Evolutionary conservation across 306 rosid species (phyloP).

Genomic region (Styphnolobium japonicum): DNA sequence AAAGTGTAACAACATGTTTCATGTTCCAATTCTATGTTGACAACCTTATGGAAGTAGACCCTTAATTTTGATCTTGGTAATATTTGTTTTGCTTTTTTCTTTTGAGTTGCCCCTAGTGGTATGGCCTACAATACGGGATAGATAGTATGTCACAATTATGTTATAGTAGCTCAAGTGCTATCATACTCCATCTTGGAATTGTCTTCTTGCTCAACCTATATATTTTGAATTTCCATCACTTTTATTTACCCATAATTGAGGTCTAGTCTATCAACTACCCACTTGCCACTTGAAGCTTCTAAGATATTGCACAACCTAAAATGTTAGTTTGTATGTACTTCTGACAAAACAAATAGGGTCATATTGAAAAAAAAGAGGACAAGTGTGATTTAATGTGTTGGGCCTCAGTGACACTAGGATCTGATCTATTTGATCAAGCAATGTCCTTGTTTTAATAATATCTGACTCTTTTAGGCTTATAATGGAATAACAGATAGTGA

Average conservation of each 20-base stretch:
- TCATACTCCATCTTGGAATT: conserved; percentile 22
- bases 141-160: conserved; percentile 29
- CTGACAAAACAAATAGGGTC: conserved; percentile 43
- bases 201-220: conserved; percentile 17
- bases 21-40: conserved; percentile 21
- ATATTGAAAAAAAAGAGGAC: conserved; percentile 21
- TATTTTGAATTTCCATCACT: conserved; percentile 3
- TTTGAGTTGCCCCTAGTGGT: conserved; percentile 22
- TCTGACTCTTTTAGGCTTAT: conserved; percentile 36
- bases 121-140: conserved; percentile 20
- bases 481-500: conserved; percentile 54
- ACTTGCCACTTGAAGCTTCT: conserved; percentile 29
- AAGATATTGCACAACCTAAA: conserved; percentile 37
- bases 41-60: conserved; percentile 18
- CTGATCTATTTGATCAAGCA: conserved; percentile 32
- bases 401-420: conserved; percentile 42
- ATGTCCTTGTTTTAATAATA: conserved; percentile 33
- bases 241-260: conserved; percentile 23
- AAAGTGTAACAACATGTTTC: conserved; percentile 34
- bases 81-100: conserved; percentile 10
- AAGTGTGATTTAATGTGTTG: conserved; percentile 41
- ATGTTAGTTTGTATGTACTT: conserved; percentile 30
- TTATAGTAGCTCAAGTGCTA: conserved; percentile 15
- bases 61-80: conserved; percentile 22
- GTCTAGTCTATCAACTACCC: conserved; percentile 24